Conservation (phyloP, 441 rosid species). For the Croton laevigatus region DNA sequence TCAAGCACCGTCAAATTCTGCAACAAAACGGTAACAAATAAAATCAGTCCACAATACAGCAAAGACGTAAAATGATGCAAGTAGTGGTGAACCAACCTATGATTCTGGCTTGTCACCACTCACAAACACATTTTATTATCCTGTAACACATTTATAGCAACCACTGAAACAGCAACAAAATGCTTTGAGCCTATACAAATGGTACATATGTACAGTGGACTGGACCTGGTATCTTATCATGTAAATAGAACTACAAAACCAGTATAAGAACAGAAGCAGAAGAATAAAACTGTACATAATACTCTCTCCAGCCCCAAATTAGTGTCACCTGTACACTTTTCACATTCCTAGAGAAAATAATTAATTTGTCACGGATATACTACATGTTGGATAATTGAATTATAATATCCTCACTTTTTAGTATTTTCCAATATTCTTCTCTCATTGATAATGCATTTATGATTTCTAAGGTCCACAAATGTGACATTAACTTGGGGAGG, state of each 20-base stretch:
- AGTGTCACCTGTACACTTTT: no score
- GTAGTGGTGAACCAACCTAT: neutral
- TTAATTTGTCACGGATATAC: no score
- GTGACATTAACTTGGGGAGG: no score
- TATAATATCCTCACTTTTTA: no score
- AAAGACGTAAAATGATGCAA: neutral
- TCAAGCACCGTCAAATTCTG: slow-evolving; percentile 78
- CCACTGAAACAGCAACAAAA: neutral
- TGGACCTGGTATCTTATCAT: no score
- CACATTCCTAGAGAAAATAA: no score
- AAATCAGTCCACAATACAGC: neutral
- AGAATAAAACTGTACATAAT: neutral
- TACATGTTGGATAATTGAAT: no score
- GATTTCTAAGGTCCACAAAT: no score
- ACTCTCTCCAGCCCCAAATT: no score
- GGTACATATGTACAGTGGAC: no score
- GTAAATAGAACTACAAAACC: neutral
- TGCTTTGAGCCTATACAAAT: neutral
- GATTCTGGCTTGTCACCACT: neutral
- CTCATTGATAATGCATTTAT: no score
- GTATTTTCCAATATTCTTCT: no score
- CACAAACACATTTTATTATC: neutral
- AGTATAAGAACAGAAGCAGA: neutral
- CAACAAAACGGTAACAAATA: slow-evolving; percentile 18
- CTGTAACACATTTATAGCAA: neutral